Percentiles rank a stretch among this genome's conserved stretches.
Evolutionary conservation across 805 yeast genomes (phyloP).

Genomic region (Yarrowia sp.): DNA sequence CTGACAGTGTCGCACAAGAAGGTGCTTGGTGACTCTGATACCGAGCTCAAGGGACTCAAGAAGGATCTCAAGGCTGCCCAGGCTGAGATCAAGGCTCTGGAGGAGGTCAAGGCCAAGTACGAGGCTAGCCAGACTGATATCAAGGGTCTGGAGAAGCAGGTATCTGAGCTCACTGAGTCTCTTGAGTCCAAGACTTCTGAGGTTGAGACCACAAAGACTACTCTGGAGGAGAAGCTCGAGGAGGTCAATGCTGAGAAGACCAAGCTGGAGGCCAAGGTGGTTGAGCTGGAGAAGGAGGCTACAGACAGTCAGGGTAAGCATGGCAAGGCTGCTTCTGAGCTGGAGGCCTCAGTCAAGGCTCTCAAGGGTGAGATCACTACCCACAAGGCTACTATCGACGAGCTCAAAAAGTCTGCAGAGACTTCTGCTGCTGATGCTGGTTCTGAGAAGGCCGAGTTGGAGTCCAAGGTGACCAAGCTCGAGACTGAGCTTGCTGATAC

Average conservation of each 20-base stretch:
- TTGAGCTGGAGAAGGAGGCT: constrained; percentile 23
- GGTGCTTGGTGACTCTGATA: constrained; percentile 11
- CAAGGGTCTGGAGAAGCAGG: constrained; percentile 15
- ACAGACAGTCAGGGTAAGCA: background rate
- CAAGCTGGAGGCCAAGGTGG: constrained; percentile 16
- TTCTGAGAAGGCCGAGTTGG: constrained; percentile 1
- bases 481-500: background rate
- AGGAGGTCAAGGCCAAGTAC: constrained; percentile 16
- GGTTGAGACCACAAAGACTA: background rate
- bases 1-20: constrained; percentile 1
- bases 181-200: constrained; percentile 8
- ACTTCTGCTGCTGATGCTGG: background rate
- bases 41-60: constrained; percentile 16
- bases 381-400: background rate
- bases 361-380: background rate
- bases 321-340: constrained; percentile 12
- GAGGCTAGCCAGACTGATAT: background rate
- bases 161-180: constrained; percentile 1
- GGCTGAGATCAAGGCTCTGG: constrained; percentile 1
- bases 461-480: background rate
- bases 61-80: constrained; percentile 5
- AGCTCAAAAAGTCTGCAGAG: constrained; percentile 27
- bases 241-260: background rate
- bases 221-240: constrained; percentile 5
- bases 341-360: background rate